phyloP scores from a whole-genome alignment of 139 green algal genomes.

The Picochlorum sp. region DNA sequence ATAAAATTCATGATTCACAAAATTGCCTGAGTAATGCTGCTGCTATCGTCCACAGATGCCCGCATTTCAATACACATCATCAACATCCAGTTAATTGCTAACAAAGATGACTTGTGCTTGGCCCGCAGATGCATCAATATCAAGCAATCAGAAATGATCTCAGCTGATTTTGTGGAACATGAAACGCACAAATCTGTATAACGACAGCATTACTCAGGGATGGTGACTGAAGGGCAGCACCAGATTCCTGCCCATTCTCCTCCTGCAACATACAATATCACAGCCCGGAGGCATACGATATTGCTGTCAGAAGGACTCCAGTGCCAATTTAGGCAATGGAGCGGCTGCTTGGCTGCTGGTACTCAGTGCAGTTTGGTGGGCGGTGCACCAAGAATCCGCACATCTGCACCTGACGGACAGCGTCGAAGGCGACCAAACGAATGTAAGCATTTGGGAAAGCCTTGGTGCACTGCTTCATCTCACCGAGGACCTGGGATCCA shows the following conservation, averaged over 20 bases:
- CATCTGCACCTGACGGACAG: constrained; percentile 66
- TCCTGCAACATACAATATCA: not conserved
- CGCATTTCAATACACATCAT: not conserved
- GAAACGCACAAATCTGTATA: not conserved
- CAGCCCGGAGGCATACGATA: not conserved
- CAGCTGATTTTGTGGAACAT: not conserved
- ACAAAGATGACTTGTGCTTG: not conserved
- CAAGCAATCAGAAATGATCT: constrained; percentile 4
- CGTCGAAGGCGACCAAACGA: constrained; percentile 75
- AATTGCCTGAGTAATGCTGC: not conserved
- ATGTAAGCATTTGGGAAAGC: constrained; percentile 92
- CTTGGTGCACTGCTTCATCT: constrained; percentile 72
- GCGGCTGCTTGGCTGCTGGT: not conserved
- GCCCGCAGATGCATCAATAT: constrained; percentile 4
- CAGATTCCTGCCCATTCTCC: no score
- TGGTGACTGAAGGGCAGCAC: no score
- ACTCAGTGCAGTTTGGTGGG: constrained; percentile 13
- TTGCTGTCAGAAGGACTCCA: not conserved
- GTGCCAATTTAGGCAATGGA: constrained; percentile 11
- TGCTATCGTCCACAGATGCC: not conserved
- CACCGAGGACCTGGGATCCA: constrained; percentile 77
- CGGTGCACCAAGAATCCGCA: constrained; percentile 58
- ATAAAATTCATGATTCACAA: not conserved
- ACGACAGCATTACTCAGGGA: no score
- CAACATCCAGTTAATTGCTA: not conserved